Base-by-base conservation (phyloP, 345 rosid genomes). In the Anastatica hierochuntica region DNA sequence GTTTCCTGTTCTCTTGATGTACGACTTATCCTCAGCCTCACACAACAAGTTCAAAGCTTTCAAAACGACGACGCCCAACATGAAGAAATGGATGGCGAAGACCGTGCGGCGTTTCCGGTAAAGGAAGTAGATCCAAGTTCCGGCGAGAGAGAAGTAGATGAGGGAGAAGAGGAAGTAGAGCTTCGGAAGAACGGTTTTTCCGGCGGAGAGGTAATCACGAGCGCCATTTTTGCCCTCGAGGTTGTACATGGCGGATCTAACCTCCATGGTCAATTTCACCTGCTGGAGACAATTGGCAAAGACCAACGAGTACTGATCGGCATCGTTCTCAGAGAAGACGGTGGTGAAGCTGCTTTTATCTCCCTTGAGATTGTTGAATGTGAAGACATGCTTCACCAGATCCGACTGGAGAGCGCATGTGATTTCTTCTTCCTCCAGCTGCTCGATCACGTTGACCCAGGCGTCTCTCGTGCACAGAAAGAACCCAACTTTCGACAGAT, bases 1-100 rank as follows among this genome's bases (percentile, higher is more conserved):
- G 15, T 73, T 76, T n/a, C 98, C 96, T 0, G 90, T 87, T 45
- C 75, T 81, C 83, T 92, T 92, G 20, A 92, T 82, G 31, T 82
- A 76, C 0, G 90, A 79, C 42, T 84, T 92, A 38, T 92, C 98
- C 80, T 92, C 98, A 0, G 95, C 95, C 57, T 92, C 98, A 24
- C 84, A 87, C 1, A 88, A 29, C 4, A 92, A 54, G 44, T 92
- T 84, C 65, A 81, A 6, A 0, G 94, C 83, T 62, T 92, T 92
- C 46, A 92, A 11, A 3, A 83, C 17, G 41, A 84, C 80, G 5
- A 92, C 96, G 3, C 83, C 85, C 15, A 92, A 79, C 98, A 92
- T 92, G 69, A 92, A 92, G 73, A 84, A 78, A 54, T 90, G 98
- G 64, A 90, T 90, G 33, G 79, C 69, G 45, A 70, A 87, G 33